Conservation (phyloP, 2,329 filamentous ascomycete genomes). For the Pyrenophora tritici-repentis region DNA sequence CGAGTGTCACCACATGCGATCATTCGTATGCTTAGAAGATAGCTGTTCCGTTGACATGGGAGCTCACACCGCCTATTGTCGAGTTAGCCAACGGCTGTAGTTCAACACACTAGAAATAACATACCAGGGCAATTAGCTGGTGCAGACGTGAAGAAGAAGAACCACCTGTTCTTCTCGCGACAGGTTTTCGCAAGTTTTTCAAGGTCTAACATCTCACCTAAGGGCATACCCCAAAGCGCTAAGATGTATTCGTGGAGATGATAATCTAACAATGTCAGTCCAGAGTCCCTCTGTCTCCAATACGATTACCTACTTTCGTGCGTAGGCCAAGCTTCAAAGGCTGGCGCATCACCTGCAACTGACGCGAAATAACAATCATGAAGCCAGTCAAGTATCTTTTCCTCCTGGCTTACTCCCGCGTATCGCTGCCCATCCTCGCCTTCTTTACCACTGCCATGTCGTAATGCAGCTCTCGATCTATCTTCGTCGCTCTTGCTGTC, state of each 20-base stretch:
- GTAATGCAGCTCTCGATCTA: constrained; percentile 43
- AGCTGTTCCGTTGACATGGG: constrained; percentile 52
- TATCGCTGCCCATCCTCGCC: constrained; percentile 50
- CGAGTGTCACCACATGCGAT: too few species aligned
- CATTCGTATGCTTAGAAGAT: constrained; percentile 31
- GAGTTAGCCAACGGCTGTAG: constrained; percentile 3
- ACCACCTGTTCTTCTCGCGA: constrained; percentile 61
- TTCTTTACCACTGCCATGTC: constrained; percentile 51
- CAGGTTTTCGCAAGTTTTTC: constrained; percentile 60
- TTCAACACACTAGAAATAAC: not conserved
- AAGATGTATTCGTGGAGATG: constrained; percentile 47
- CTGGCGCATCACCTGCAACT: constrained; percentile 66
- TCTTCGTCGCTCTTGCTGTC: constrained; percentile 50
- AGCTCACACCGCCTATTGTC: constrained; percentile 47
- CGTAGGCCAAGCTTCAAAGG: constrained; percentile 68
- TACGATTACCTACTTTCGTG: constrained; percentile 41
- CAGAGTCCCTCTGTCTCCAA: not conserved
- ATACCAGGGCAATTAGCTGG: constrained; percentile 63
- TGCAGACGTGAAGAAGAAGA: constrained; percentile 65
- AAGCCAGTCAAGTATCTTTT: constrained; percentile 66
- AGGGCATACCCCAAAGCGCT: constrained; percentile 49
- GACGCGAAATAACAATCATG: constrained; percentile 72
- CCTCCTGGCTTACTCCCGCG: constrained; percentile 58
- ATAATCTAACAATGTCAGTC: constrained; percentile 28
- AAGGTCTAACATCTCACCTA: constrained; percentile 53